Evolutionary conservation across 371 early-diverging fungal species (phyloP).

Genomic region (Rhizopus stolonifer): DNA sequence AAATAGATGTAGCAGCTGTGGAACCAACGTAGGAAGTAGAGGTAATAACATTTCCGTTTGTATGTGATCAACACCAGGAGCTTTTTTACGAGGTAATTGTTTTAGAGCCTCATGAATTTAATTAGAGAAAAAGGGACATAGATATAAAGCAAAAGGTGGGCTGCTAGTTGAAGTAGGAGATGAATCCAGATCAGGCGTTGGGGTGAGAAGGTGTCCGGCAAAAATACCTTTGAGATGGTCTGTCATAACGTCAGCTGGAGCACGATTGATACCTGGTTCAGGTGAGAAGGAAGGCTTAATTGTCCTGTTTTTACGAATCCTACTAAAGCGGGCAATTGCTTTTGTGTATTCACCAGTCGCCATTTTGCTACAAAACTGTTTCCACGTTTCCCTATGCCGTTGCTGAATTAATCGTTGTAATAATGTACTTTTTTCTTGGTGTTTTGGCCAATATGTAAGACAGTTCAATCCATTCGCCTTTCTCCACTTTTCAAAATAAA

Average conservation of each 20-base stretch:
- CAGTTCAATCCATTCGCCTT: slow-evolving; percentile 5
- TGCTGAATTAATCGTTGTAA: not conserved
- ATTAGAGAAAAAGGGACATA: not conserved
- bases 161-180: no score
- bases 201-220: not conserved
- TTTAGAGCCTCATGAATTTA: not conserved
- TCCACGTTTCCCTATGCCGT: slow-evolving; percentile 19
- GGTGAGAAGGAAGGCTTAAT: no score
- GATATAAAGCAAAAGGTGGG: no score
- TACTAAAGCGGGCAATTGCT: no score
- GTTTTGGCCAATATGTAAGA: slow-evolving; percentile 9
- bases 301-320: no score
- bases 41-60: slow-evolving; percentile 27
- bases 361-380: slow-evolving; percentile 8
- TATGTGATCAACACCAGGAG: slow-evolving; percentile 27
- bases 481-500: slow-evolving; percentile 11
- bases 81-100: slow-evolving; percentile 13
- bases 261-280: not conserved
- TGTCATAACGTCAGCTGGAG: slow-evolving; percentile 10
- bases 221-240: slow-evolving; percentile 1
- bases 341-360: slow-evolving; percentile 1
- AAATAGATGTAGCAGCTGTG: no score
- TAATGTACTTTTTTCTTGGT: slow-evolving; percentile 15
- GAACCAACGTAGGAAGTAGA: no score
- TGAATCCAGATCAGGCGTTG: not conserved